Evolutionary conservation across 2,329 filamentous ascomycete species (phyloP).

Genomic region (Byssochlamys sp.): DNA sequence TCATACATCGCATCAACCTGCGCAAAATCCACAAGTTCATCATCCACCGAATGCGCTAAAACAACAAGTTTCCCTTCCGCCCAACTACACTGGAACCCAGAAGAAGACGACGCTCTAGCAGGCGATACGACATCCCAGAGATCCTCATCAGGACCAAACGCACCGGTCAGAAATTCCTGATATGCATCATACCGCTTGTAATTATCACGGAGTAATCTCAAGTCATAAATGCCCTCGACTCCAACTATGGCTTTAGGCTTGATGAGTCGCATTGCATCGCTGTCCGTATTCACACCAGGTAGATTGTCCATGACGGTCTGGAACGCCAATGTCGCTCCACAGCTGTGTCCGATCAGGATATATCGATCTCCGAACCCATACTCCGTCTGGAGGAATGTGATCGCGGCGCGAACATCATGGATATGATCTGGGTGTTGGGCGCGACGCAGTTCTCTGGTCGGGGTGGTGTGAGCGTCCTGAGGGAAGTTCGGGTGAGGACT

Average conservation of each 20-base stretch:
- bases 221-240: constrained; percentile 38
- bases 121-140: constrained; percentile 34
- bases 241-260: constrained; percentile 32
- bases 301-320: constrained; percentile 31
- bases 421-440: constrained; percentile 39
- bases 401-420: constrained; percentile 31
- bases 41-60: constrained; percentile 33
- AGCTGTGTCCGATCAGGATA: constrained; percentile 38
- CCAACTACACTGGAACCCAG: constrained; percentile 26
- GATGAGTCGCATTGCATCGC: constrained; percentile 7
- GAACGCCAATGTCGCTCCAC: constrained; percentile 38
- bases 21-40: constrained; percentile 30
- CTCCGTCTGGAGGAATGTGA: constrained; percentile 32
- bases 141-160: constrained; percentile 30
- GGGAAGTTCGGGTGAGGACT: constrained; percentile 33
- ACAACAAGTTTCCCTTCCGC: constrained; percentile 25
- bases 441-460: constrained; percentile 20
- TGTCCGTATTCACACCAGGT: constrained; percentile 2
- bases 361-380: constrained; percentile 32
- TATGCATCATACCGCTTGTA: constrained; percentile 25
- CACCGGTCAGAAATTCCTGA: constrained; percentile 31
- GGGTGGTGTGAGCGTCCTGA: constrained; percentile 22
- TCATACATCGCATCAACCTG: constrained; percentile 39
- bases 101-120: constrained; percentile 15
- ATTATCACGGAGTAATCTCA: constrained; percentile 26